These are phyloP conservation scores for Serendipita vermifera DNA, from an alignment of 768 basidiomycete genomes.

Conservation along the genomic window DNA sequence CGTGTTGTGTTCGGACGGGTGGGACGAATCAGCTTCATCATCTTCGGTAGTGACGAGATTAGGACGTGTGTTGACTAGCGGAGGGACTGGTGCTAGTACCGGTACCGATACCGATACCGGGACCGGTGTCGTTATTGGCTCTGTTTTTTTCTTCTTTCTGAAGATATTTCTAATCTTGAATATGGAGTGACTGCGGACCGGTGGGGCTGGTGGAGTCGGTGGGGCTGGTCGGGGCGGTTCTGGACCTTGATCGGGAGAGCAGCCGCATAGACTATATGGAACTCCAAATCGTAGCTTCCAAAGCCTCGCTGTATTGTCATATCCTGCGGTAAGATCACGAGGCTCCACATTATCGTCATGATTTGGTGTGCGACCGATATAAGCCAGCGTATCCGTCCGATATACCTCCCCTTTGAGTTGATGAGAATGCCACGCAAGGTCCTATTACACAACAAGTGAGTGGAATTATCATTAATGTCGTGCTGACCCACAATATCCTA, in stretches of 20 bases:
- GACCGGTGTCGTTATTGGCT: too few relatives aligned
- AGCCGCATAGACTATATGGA: conserved; percentile 11
- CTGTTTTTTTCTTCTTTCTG: too few relatives aligned
- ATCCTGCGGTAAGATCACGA: neutral
- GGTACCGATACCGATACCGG: too few relatives aligned
- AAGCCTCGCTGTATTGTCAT: neutral
- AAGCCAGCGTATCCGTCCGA: conserved; percentile 1
- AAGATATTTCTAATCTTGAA: neutral
- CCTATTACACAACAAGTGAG: neutral
- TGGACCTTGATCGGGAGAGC: neutral
- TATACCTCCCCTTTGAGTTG: conserved; percentile 13
- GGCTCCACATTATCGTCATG: conserved; percentile 15
- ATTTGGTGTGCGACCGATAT: conserved; percentile 7
- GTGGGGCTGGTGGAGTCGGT: neutral
- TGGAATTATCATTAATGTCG: neutral
- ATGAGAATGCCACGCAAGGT: conserved; percentile 17
- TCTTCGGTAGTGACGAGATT: conserved; percentile 8
- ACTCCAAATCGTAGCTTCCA: conserved; percentile 11
- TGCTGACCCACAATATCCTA: conserved; percentile 2
- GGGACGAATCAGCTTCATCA: conserved; percentile 10
- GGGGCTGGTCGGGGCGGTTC: neutral
- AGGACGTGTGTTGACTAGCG: conserved; percentile 6
- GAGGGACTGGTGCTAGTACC: neutral
- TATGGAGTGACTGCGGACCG: neutral
- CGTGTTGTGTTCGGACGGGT: conserved; percentile 11